phyloP scores from a whole-genome alignment of 2,329 filamentous ascomycete species.

The Rhexocercosporidium sp. region DNA sequence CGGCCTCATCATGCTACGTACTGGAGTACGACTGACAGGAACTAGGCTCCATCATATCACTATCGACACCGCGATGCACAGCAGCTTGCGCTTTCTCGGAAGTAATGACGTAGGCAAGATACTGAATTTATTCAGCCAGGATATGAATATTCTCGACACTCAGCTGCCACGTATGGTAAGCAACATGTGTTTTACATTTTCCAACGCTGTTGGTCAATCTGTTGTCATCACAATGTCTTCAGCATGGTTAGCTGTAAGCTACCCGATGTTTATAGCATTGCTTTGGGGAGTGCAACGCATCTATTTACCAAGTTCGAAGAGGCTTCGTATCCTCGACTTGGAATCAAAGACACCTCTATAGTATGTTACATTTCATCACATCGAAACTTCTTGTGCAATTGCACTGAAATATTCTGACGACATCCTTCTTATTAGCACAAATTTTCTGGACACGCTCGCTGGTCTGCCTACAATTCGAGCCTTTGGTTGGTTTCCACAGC shows the following conservation, averaged over 20 bases:
- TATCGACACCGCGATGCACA: neutral
- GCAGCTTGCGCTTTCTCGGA: neutral
- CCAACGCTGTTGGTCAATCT: neutral
- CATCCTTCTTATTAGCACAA: conserved; percentile 30
- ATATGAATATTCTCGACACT: neutral
- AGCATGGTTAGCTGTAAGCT: conserved; percentile 9
- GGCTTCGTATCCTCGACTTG: conserved; percentile 53
- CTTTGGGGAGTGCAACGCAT: conserved; percentile 44
- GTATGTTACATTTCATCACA: conserved; percentile 3
- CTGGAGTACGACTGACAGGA: neutral
- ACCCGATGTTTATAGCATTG: conserved; percentile 15
- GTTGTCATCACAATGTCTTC: conserved; percentile 8
- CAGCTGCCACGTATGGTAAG: neutral
- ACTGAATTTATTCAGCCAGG: neutral
- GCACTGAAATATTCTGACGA: too few relatives aligned
- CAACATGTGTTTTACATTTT: neutral
- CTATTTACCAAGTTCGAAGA: conserved; percentile 53
- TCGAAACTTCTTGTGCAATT: too few relatives aligned
- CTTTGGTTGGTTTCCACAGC: conserved; percentile 48
- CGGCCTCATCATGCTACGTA: neutral
- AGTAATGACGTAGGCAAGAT: neutral
- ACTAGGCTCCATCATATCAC: neutral
- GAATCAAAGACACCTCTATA: conserved; percentile 51
- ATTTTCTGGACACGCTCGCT: conserved; percentile 52
- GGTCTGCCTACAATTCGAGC: conserved; percentile 52